Evolutionary conservation across 2,329 filamentous ascomycete genomes (phyloP), one percentile per base, ranked within the genome.

Genomic region (Clarireedia sp.): DNA sequence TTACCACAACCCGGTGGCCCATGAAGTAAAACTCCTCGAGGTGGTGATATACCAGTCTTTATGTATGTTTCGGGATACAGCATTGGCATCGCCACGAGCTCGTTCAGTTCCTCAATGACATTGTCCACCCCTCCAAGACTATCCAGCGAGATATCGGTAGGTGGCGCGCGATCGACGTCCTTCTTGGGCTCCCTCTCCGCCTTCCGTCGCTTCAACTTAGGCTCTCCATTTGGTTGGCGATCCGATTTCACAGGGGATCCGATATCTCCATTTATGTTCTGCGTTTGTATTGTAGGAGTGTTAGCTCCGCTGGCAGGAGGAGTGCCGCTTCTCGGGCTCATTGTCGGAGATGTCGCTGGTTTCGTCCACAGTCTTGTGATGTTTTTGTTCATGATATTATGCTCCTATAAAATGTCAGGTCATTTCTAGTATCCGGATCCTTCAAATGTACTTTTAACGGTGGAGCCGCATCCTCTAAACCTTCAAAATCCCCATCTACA

Each of bases 1-100:
- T 95, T 95, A 63, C 89, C 89, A 66, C 89, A 94, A 24, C 89
- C 89, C 2, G 89, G 89, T 0, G 89, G 89, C 0, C 89, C 89
- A 70, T 95, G 87, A 5, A 95, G 76, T 23, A 95, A 72, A 16
- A 95, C 84, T 58, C 88, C 87, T 47, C 86, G 81, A 37, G 86
- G 83, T 41, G 87, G 83, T 37, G 87, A 83, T 45, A 89, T 79
- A 24, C 84, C 82, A 36, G 82, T 81, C 17, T 78, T 74, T 37
- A 79, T 72, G 64, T 87, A 92, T 48, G 82, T 78, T 60, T 85
- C 77, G 0, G 87, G 84, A 29, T 77, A 78, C 17, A 83, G 78
- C 68, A 95, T 81, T 2, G 89, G 89, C 60, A 89, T 76, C 41
- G 87, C 84, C 10, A 94, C 77, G 24, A 87, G 78, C 60, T 89